A percentile compares a stretch with the other conserved stretches of the same genome.
Evolutionary conservation across 352 stramenopile genomes (phyloP).

Genomic region (Pythium rishiriense): DNA sequence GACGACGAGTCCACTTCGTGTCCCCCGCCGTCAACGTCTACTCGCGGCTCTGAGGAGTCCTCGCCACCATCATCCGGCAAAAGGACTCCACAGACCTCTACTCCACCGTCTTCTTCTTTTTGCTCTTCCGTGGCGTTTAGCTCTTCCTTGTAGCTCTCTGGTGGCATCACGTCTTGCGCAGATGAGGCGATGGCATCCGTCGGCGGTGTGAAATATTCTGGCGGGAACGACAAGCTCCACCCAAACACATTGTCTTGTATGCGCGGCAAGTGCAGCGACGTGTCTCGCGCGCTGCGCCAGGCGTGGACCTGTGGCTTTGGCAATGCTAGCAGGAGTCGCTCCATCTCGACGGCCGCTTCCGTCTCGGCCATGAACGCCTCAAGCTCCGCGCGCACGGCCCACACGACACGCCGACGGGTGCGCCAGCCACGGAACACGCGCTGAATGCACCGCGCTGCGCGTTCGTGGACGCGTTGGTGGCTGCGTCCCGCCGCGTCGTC

Average conservation of each 20-base stretch:
- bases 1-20: too few species aligned
- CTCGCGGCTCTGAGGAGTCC: too few species aligned
- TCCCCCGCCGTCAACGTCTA: too few species aligned
- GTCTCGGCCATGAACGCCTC: slow-evolving; percentile 43
- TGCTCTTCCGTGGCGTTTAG: too few species aligned
- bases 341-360: slow-evolving; percentile 35
- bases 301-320: slow-evolving; percentile 9
- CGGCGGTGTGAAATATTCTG: neutral
- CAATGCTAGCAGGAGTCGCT: slow-evolving; percentile 32
- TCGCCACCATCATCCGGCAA: too few species aligned
- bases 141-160: too few species aligned
- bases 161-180: too few species aligned
- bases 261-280: slow-evolving; percentile 7
- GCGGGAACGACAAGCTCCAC: slow-evolving; percentile 10
- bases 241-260: slow-evolving; percentile 19
- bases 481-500: neutral
- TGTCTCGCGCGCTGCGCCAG: slow-evolving; percentile 22
- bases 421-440: slow-evolving; percentile 58
- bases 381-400: slow-evolving; percentile 45
- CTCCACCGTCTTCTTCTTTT: too few species aligned
- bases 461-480: neutral
- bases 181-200: too few species aligned
- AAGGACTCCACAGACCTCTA: too few species aligned
- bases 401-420: slow-evolving; percentile 44
- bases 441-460: slow-evolving; percentile 28